Evolutionary conservation across 768 basidiomycete genomes (phyloP).

Genomic region (Mycena rebaudengoi): DNA sequence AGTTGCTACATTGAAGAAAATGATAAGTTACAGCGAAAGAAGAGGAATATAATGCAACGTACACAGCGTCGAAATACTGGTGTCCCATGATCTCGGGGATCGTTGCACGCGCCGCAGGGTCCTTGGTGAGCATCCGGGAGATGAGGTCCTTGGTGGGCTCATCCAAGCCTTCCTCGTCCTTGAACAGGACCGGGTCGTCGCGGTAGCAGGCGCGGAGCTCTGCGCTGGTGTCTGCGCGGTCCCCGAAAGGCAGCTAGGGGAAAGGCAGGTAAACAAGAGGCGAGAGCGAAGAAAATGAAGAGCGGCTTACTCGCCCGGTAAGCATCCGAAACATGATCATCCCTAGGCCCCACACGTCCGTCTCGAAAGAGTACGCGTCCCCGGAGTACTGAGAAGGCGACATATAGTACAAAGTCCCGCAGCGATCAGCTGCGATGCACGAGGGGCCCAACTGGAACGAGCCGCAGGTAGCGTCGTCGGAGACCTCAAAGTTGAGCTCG

Average conservation of each 20-base stretch:
- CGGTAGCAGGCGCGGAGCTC: neutral
- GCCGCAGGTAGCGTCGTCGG: slow-evolving; percentile 3
- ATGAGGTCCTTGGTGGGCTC: neutral
- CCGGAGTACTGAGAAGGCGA: slow-evolving; percentile 29
- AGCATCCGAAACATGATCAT: slow-evolving; percentile 74
- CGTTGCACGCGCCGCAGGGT: neutral
- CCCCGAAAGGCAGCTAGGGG: neutral
- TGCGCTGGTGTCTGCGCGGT: neutral
- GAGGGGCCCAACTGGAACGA: neutral
- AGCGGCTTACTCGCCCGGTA: slow-evolving; percentile 51
- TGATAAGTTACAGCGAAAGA: no score
- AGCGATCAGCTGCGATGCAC: slow-evolving; percentile 18
- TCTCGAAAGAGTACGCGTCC: slow-evolving; percentile 27
- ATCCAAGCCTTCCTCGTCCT: neutral
- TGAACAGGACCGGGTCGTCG: neutral
- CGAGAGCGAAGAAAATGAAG: neutral
- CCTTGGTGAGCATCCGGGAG: neutral
- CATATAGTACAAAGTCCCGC: slow-evolving; percentile 31
- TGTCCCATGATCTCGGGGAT: slow-evolving; percentile 7
- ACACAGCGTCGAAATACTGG: slow-evolving; percentile 1
- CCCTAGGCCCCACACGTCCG: slow-evolving; percentile 80
- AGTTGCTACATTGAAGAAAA: no score
- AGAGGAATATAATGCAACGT: no score
- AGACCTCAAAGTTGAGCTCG: neutral
- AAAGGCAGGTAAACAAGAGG: neutral